Evolutionary conservation across 148 eudicot species (phyloP), one percentile per base, ranked within the genome.

Genomic region (Rhododendron ovatum): DNA sequence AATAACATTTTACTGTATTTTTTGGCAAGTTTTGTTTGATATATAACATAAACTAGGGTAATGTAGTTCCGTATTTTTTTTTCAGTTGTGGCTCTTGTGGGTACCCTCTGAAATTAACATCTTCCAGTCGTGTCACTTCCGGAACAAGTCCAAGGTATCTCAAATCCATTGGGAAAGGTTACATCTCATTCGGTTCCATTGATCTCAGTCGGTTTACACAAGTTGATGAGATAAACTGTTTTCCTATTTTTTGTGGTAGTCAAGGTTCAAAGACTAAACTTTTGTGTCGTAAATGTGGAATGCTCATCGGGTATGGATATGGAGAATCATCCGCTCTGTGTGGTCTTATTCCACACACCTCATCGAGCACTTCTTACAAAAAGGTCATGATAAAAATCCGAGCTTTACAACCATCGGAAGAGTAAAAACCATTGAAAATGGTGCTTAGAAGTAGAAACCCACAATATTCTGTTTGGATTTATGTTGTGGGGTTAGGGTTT

Each of bases 41-140:
- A 41, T 11, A 39, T 7, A 30, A 37, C 30, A 28, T 4, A 30
- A 30, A 17, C 11, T 53, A 80, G 37, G 8, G 3, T 53, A 30
- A 51, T 17, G 12, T 14, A 55, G n/a, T 55, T 85, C 22, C 1
- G 0, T 9, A 12, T 51, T 35, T 24, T 48, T 82, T 88, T 39
- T 75, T 20, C 95, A 95, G 98, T 81, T 95, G 98, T 86, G 98
- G 96, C 0, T 89, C 95, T 65, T 95, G 98, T 88, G 95, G 94
- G 65, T 95, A 92, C 86, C 92, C 90, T 83, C 91, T 95, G 59
- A 92, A 94, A 83, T 85, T 95, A 86, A 89, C 91, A 89, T 95
- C 96, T 22, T 94, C 95, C 7, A 91, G 87, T 80, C 90, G 95
- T 41, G 87, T 88, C 74, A 94, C 98, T 45, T 89, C 94, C 57